Conservation (phyloP, 805 yeast genomes). For the Candida broadrunensis region DNA sequence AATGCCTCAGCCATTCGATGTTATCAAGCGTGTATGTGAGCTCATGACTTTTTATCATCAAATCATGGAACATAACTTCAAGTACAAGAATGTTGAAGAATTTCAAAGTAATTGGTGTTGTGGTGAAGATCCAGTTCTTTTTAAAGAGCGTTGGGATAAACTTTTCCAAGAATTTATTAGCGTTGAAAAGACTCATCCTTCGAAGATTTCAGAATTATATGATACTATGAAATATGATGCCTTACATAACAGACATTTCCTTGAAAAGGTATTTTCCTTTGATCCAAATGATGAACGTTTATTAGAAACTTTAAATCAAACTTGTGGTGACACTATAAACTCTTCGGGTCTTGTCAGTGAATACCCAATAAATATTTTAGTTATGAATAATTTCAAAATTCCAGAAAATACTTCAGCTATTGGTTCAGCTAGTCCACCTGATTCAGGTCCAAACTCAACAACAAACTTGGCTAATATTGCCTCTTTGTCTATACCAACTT, state of each 20-base stretch:
- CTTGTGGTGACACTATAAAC: slow-evolving; percentile 40
- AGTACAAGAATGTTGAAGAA: slow-evolving; percentile 56
- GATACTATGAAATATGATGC: slow-evolving; percentile 99
- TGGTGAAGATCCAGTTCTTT: slow-evolving; percentile 86
- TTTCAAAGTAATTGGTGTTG: slow-evolving; percentile 93
- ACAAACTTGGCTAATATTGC: slow-evolving; percentile 13
- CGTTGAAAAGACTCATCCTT: slow-evolving; percentile 96
- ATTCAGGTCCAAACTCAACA: slow-evolving; percentile 12
- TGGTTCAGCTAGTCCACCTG: slow-evolving; percentile 4
- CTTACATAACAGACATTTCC: slow-evolving; percentile 85
- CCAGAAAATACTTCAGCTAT: slow-evolving; percentile 29
- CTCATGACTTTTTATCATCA: slow-evolving; percentile 88
- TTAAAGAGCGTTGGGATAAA: slow-evolving; percentile 97
- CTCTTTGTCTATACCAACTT: slow-evolving; percentile 7
- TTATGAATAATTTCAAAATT: slow-evolving; percentile 72
- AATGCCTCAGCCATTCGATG: slow-evolving; percentile 96
- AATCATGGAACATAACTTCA: slow-evolving; percentile 79
- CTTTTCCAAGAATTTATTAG: slow-evolving; percentile 86
- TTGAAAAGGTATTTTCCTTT: slow-evolving; percentile 78
- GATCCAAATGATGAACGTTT: slow-evolving; percentile 40
- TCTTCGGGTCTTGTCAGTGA: slow-evolving; percentile 60
- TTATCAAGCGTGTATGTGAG: slow-evolving; percentile 90
- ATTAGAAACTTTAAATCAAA: slow-evolving; percentile 33
- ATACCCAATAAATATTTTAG: slow-evolving; percentile 71
- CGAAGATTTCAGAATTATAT: slow-evolving; percentile 92